Base-by-base conservation (phyloP, 108 stramenopile species). In the Phaeodactylum tricornutum region DNA sequence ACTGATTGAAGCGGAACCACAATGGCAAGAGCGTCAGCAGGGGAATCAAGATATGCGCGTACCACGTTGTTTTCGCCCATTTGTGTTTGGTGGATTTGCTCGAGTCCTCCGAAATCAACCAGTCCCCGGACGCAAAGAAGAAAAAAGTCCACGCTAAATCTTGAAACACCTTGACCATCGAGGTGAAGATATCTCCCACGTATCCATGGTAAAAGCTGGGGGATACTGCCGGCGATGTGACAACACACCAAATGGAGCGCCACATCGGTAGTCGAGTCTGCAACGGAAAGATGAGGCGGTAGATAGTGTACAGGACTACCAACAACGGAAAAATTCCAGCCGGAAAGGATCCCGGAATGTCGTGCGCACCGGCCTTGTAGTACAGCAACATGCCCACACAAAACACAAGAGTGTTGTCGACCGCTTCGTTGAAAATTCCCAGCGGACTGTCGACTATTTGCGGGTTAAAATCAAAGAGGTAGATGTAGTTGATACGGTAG, bases 141-240 rank as follows among this genome's bases (percentile, higher is more conserved):
- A 81, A 81, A 28, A 64, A 20, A 12, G 89, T 75, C 93, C 93
- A 97, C 2, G 79, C 65, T 23, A 84, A 50, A 57, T 97, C 94
- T 62, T 88, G 89, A 37, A 88, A 85, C 6, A 93, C 88, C 72
- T 95, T 94, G 23, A 93, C 84, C 77, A 92, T 81, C 44, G 78
- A 81, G 28, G 87, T 89, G 39, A 89, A 84, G 26, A 89, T 84
- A 72, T 89, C 87, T 40, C 79, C 87, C 23, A 81, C 64, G 55
- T 90, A 97, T 2, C 74, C 60, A 45, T 73, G 56, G 62, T 87
- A 93, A 41, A 97, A 97, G 22, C 77, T 69, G 16, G 89, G 87
- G 19, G 80, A 71, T 15, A 61, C 50, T 38, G 81, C 55, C 3
- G 95, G 92, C 6, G 93, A 71, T 29, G 64, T 60, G 2, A 96